Base-by-base conservation (phyloP, 2,329 filamentous ascomycete genomes). In the Diaporthe nobilis region DNA sequence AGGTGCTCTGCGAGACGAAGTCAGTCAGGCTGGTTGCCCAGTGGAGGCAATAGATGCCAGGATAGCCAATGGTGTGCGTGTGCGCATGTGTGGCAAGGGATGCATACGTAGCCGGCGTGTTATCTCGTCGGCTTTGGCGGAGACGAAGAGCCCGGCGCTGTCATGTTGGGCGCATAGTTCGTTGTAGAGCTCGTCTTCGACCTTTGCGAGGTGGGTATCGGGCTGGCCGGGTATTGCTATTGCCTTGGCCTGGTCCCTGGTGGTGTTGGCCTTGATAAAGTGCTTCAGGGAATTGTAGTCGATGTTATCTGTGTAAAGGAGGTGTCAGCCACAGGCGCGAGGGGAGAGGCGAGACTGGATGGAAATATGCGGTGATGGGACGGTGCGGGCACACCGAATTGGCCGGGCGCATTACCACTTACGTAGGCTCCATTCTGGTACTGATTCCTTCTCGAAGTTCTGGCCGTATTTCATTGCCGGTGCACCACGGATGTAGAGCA, bases 241-340 rank as follows among this genome's bases (percentile, higher is more conserved):
- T 61, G 93, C 93, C 39, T 87, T 87, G 67, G 92, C 93, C 80
- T 94, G 91, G 83, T 93, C 91, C 60, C 89, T 90, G 17, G 92
- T 93, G 2, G 95, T 97, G 82, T 95, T 91, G 76, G 90, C 90
- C 83, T 96, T 97, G 87, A 97, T 96, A 81, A 94, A 89, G 83
- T 94, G 90, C 85, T 97, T 97, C 78, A 97, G 90, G 67, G 94
- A 94, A 83, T 96, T 95, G 87, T 97, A 97, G 84, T 97, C 95
- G 84, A 97, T 92, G 84, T 97, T 97, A 83, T 96, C 93, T 95
- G 82, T 47, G 37, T 20, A 9, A 39, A 12, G 20, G 60, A 47
- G 44, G 67, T 25, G 57, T 78, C 74, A 77, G 78, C 76, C 65
- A 76, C 37, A 75, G 44, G 72, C 71, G 72, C 44, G 47, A 51